Evolutionary conservation across 2,329 filamentous ascomycete species (phyloP).

Genomic region (Paradendryphiella salina): DNA sequence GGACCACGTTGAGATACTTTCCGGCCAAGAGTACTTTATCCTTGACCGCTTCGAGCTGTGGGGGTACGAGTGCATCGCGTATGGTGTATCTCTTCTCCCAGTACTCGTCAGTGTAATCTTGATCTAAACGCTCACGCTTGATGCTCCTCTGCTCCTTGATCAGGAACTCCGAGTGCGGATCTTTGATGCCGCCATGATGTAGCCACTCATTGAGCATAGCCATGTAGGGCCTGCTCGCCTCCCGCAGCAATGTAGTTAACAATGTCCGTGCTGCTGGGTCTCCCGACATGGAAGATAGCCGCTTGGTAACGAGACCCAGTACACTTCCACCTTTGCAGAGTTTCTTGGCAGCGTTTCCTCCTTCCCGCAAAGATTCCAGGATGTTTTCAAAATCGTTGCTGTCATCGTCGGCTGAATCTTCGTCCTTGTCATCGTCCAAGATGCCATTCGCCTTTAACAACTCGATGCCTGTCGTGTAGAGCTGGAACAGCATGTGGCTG

Average conservation of each 20-base stretch:
- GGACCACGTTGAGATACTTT: slow-evolving; percentile 96
- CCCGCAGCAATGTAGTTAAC: slow-evolving; percentile 78
- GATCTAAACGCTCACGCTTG: slow-evolving; percentile 82
- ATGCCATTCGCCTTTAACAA: slow-evolving; percentile 85
- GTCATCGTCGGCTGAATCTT: slow-evolving; percentile 70
- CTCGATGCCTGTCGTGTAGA: slow-evolving; percentile 78
- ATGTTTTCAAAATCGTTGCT: slow-evolving; percentile 90
- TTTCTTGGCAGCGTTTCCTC: slow-evolving; percentile 84
- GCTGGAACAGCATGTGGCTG: slow-evolving; percentile 84
- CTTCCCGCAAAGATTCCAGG: slow-evolving; percentile 83
- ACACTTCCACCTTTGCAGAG: slow-evolving; percentile 96
- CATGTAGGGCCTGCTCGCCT: slow-evolving; percentile 95
- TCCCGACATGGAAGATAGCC: slow-evolving; percentile 86
- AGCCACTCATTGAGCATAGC: slow-evolving; percentile 98
- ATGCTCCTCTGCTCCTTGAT: slow-evolving; percentile 97
- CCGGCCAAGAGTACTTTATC: slow-evolving; percentile 94
- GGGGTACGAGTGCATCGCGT: slow-evolving; percentile 85
- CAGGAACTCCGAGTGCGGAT: slow-evolving; percentile 90
- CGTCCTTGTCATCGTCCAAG: slow-evolving; percentile 71
- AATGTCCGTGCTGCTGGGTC: slow-evolving; percentile 85
- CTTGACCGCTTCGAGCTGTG: slow-evolving; percentile 86
- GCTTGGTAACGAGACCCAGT: slow-evolving; percentile 81
- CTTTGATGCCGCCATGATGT: slow-evolving; percentile 91
- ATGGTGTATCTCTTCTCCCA: slow-evolving; percentile 98
- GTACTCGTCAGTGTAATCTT: slow-evolving; percentile 98